phyloP scores from a whole-genome alignment of 106 monocot species.

The Vanilla planifolia region DNA sequence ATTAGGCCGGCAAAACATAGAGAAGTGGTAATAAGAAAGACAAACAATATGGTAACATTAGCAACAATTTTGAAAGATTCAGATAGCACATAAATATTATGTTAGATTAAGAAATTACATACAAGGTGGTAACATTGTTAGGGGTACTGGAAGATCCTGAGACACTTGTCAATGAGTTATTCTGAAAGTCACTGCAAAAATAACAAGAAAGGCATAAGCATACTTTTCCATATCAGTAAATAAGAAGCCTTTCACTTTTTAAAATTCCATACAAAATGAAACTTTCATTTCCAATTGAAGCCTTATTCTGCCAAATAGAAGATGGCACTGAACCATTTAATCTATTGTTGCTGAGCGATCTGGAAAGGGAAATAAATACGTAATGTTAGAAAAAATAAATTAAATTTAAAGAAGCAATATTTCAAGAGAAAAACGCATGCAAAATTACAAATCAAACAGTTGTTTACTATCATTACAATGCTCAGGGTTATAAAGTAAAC shows the following conservation, averaged over 20 bases:
- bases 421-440: background rate
- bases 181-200: slow-evolving; percentile 64
- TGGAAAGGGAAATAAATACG: slow-evolving; percentile 15
- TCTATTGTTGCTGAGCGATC: slow-evolving; percentile 55
- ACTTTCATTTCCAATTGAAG: slow-evolving; percentile 32
- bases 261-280: slow-evolving; percentile 51
- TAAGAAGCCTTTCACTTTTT: slow-evolving; percentile 3
- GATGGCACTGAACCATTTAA: slow-evolving; percentile 56
- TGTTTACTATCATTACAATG: background rate
- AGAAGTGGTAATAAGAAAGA: too few relatives aligned
- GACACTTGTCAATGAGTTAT: slow-evolving; percentile 49
- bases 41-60: too few relatives aligned
- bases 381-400: background rate
- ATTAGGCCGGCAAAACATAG: background rate
- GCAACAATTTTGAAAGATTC: background rate
- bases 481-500: background rate
- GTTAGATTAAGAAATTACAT: slow-evolving; percentile 7
- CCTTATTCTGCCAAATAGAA: slow-evolving; percentile 42
- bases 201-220: background rate
- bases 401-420: too few relatives aligned
- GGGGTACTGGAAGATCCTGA: slow-evolving; percentile 34
- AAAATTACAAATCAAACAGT: slow-evolving; percentile 1
- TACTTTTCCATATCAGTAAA: background rate
- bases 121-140: slow-evolving; percentile 59
- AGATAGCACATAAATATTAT: background rate